These are phyloP conservation scores for Coemansia javaensis DNA, from an alignment of 192 early-diverging fungal species.

Conservation along the genomic window DNA sequence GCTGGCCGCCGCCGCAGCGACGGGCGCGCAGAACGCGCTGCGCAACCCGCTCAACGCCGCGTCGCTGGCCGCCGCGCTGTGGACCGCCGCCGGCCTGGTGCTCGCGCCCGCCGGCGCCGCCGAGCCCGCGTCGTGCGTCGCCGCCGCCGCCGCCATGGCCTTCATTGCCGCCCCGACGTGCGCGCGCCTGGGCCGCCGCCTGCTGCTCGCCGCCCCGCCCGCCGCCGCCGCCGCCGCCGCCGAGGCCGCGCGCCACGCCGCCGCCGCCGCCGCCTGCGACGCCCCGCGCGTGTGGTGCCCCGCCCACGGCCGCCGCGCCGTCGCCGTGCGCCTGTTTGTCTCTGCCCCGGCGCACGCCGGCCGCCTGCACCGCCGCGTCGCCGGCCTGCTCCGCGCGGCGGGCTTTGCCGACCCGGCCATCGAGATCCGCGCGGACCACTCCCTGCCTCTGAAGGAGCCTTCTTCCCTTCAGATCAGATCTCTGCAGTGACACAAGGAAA, in stretches of 20 bases:
- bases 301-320: slow-evolving; percentile 4
- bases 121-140: slow-evolving; percentile 35
- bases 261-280: slow-evolving; percentile 22
- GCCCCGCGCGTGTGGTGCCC: slow-evolving; percentile 22
- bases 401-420: slow-evolving; percentile 14
- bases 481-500: too few relatives aligned
- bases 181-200: slow-evolving; percentile 12
- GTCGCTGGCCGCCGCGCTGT: slow-evolving; percentile 27
- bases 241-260: slow-evolving; percentile 10
- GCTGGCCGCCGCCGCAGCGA: background rate
- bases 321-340: slow-evolving; percentile 17
- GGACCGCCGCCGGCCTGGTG: slow-evolving; percentile 14
- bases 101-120: slow-evolving; percentile 15
- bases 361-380: slow-evolving; percentile 10
- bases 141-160: slow-evolving; percentile 24
- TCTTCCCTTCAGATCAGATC: too few relatives aligned
- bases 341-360: background rate
- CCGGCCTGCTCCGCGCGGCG: slow-evolving; percentile 6
- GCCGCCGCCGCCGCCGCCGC: background rate
- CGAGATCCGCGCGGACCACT: slow-evolving; percentile 7
- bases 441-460: too few relatives aligned
- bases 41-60: slow-evolving; percentile 32
- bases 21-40: slow-evolving; percentile 21
- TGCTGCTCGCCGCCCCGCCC: slow-evolving; percentile 18
- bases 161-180: slow-evolving; percentile 25